These are phyloP conservation scores for Sarcodon aspratus DNA, from an alignment of 768 basidiomycete genomes.

Conservation along the genomic window DNA sequence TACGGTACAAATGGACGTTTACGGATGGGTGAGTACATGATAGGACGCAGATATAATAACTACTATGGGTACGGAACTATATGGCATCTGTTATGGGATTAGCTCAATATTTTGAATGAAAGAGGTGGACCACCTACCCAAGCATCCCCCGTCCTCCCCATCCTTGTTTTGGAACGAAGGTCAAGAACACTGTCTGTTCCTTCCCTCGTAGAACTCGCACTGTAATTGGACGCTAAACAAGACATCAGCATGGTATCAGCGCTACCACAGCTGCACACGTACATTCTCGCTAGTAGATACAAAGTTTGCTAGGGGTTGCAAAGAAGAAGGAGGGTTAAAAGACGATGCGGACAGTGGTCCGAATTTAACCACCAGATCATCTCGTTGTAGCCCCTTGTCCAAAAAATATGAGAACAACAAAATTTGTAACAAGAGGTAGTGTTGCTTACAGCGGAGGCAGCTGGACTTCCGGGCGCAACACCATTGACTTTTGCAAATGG, in stretches of 20 bases:
- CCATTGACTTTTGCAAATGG: constrained; percentile 79
- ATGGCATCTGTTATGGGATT: constrained; percentile 9
- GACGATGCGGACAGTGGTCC: constrained; percentile 45
- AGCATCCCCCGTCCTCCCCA: constrained; percentile 87
- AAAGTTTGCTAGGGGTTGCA: constrained; percentile 63
- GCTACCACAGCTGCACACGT: constrained; percentile 15
- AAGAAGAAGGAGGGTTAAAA: constrained; percentile 33
- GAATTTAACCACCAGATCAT: constrained; percentile 69
- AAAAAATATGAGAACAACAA: constrained; percentile 1
- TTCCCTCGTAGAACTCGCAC: constrained; percentile 47
- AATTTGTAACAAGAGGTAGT: constrained; percentile 5
- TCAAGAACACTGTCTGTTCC: constrained; percentile 25
- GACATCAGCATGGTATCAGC: constrained; percentile 1
- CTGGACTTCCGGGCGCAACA: constrained; percentile 75
- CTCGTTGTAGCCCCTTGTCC: constrained; percentile 51
- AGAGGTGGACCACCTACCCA: constrained; percentile 40
- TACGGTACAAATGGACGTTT: too few species aligned
- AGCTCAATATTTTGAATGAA: neutral
- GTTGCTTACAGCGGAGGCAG: constrained; percentile 60
- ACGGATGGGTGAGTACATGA: too few species aligned
- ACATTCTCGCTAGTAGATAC: constrained; percentile 76
- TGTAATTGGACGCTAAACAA: constrained; percentile 39
- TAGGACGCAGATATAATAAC: neutral
- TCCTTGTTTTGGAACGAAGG: constrained; percentile 55
- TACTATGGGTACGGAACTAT: constrained; percentile 8